Percentiles rank a stretch among this genome's conserved stretches.
phyloP scores from a whole-genome alignment of 1,284 basidiomycete species.

The Heterobasidion parviporum region DNA sequence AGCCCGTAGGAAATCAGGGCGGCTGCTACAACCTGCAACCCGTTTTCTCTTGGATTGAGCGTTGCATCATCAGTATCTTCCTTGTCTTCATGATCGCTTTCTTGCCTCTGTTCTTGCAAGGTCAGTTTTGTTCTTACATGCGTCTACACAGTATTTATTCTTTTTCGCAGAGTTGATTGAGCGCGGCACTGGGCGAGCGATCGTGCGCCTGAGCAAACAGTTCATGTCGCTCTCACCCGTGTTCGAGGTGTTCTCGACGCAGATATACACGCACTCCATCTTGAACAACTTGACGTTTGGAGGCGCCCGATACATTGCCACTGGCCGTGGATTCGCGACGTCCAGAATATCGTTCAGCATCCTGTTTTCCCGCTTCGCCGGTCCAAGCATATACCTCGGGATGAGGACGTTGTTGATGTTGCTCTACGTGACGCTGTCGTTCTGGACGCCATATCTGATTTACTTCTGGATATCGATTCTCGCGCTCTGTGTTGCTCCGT shows the following conservation, averaged over 20 bases:
- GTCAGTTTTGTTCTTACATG: slow-evolving; percentile 25
- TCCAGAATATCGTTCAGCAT: slow-evolving; percentile 90
- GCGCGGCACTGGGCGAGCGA: slow-evolving; percentile 82
- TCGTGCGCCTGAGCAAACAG: slow-evolving; percentile 86
- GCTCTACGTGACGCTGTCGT: slow-evolving; percentile 82
- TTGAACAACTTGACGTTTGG: slow-evolving; percentile 92
- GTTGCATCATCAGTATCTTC: slow-evolving; percentile 94
- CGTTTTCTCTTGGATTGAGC: slow-evolving; percentile 89
- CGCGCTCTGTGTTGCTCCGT: slow-evolving; percentile 84
- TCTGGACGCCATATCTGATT: slow-evolving; percentile 87
- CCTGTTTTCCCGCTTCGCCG: slow-evolving; percentile 92
- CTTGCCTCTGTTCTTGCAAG: slow-evolving; percentile 89
- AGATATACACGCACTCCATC: slow-evolving; percentile 94
- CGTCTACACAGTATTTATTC: background rate
- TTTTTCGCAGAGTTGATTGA: slow-evolving; percentile 75
- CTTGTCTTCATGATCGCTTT: slow-evolving; percentile 95
- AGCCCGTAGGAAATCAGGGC: slow-evolving; percentile 64
- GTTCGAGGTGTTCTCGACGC: slow-evolving; percentile 94
- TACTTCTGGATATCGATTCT: slow-evolving; percentile 95
- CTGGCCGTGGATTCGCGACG: slow-evolving; percentile 96
- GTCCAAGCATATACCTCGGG: slow-evolving; percentile 93
- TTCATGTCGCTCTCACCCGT: slow-evolving; percentile 89
- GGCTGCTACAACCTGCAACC: slow-evolving; percentile 90
- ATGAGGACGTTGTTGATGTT: slow-evolving; percentile 86
- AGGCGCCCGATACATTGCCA: slow-evolving; percentile 96